Evolutionary conservation across 257 asterid genomes (phyloP), one percentile per base, ranked within the genome.

Genomic region (Solanum verrucosum): DNA sequence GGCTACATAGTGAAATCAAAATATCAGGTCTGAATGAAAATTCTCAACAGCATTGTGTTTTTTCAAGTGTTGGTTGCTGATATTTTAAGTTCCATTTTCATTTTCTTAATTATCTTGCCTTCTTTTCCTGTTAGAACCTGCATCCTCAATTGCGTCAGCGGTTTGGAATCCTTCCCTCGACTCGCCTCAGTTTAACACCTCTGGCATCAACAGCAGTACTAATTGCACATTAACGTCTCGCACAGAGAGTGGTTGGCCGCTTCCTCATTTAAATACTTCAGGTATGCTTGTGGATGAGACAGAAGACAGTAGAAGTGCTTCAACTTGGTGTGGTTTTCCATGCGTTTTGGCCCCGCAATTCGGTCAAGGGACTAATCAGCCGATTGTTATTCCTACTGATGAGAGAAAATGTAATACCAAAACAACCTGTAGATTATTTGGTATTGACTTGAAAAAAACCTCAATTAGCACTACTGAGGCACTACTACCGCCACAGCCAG

Each of bases 361-460:
- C 23, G 91, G 89, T 42, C 89, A 88, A 25, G 91, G 90, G 82
- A 87, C 90, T 37, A 89, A 87, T 83, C 87, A 91, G 90, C 89
- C 75, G 13, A 25, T 16, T 3, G 87, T 93, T 88, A 87, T 87
- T 74, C 88, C n/a, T 60, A 85, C 79, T 65, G 95, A 89, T 67
- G 91, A 85, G 77, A 93, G 89, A 90, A 94, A 94, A 87, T 67
- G 92, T 12, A 97, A 93, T 27, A 84, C 87, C 81, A 85, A 88
- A 86, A 88, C 91, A 40, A 88, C 95, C 20, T 93, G 96, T 88
- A 91, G 98, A 63, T 91, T 97, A 91, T 96, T 97, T 86, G 99
- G 99, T 89, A 87, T 97, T 86, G 96, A 97, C 77, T 90, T 97
- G 92, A 96, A 91, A 71, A 90, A 92, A 56, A 91, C 98, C 86